Evolutionary conservation across 768 basidiomycete genomes (phyloP).

Genomic region (Kwoniella botswanensis): DNA sequence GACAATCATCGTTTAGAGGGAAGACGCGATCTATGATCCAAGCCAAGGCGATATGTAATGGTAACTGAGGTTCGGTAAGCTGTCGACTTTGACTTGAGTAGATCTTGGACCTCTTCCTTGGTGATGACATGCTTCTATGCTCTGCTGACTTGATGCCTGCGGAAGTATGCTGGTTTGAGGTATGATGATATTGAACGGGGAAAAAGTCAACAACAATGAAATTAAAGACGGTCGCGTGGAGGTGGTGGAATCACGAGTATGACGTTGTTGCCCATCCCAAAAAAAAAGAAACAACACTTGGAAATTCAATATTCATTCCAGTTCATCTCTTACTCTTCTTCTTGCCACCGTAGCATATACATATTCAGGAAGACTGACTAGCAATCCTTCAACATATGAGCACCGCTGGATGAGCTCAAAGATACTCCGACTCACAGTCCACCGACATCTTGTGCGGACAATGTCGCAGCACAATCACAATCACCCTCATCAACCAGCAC

Average conservation of each 20-base stretch:
- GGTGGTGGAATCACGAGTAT: constrained; percentile 15
- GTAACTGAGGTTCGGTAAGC: constrained; percentile 32
- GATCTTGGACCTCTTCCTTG: constrained; percentile 13
- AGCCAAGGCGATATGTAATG: constrained; percentile 41
- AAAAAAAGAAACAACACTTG: not conserved
- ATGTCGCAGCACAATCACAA: constrained; percentile 7
- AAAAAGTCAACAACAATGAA: not conserved
- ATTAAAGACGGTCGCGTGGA: constrained; percentile 19
- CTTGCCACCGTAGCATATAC: constrained; percentile 4
- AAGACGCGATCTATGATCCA: constrained; percentile 39
- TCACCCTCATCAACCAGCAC: not conserved
- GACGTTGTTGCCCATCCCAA: constrained; percentile 1
- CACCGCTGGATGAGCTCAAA: constrained; percentile 3
- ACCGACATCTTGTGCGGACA: not conserved
- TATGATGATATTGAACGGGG: not conserved
- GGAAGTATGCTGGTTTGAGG: not conserved
- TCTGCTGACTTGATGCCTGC: not conserved
- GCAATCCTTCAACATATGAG: not conserved
- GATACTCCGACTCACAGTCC: not conserved
- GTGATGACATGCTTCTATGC: constrained; percentile 22
- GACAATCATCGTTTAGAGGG: constrained; percentile 35
- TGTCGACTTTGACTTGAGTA: constrained; percentile 13
- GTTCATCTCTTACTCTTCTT: not conserved
- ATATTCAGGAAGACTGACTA: not conserved
- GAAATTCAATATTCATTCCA: not conserved